Base-by-base conservation (phyloP, 2,329 filamentous ascomycete species). In the Clarireedia homoeocarpa region DNA sequence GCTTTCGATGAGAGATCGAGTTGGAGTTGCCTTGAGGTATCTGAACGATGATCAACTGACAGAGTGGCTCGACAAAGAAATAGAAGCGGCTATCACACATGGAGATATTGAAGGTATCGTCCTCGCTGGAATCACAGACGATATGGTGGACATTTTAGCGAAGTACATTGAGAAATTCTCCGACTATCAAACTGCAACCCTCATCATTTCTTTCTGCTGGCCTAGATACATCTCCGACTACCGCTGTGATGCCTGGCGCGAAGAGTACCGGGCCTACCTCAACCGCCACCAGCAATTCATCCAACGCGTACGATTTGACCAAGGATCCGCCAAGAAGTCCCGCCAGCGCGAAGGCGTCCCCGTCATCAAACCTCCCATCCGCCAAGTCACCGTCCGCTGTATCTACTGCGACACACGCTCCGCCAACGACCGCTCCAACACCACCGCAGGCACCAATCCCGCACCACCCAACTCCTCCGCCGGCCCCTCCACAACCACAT, bases 41-140 rank as follows among this genome's bases (percentile, higher is more conserved):
- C 79, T 88, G 51, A 72, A 76, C 45, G 84, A 88, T 62, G 75
- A 78, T 5, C 75, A 81, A 62, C 76, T 88, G 44, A 81, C 81
- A 1, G 75, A 75, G 48, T 92, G 89, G 80, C 81, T 95, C 27
- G 74, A 81, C 27, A 78, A 83, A 26, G 79, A 88, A 61, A 82
- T 86, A 12, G 72, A 76, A 4, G 76, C 80, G 42, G 81, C 83
- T 15, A 79, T 85, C 50, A 72, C 75, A 12, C 79, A 81, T 3
- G 89, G 89, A 48, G 84, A 91, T 64, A 80, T 91, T 50, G 86
- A 91, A 70, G 89, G 85, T 34, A 81, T 94, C 42, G 80, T 91
- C 2, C 78, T 95, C 12, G 89, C 88, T 0, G 89, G 89, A 39
- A 84, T 95, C 58, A 84, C 83, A 2, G 86, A 89, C 61, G 75